Conservation (phyloP, 257 asterid species). For the Solanum dulcamara region DNA sequence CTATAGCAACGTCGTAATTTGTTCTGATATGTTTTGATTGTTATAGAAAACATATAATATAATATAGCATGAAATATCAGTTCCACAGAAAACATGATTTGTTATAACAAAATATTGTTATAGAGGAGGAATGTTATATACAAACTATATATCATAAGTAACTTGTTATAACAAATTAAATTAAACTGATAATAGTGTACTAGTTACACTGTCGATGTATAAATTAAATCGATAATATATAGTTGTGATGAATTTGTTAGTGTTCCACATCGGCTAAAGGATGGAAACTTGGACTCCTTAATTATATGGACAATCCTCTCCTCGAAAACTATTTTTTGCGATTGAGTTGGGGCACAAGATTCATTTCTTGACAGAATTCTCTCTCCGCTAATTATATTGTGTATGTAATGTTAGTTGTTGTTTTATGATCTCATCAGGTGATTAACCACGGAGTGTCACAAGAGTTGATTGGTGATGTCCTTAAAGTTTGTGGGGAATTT, state of each 20-base stretch:
- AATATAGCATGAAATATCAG: background rate
- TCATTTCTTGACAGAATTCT: too few species aligned
- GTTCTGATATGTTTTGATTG: background rate
- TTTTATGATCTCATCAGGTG: background rate
- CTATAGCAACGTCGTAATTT: background rate
- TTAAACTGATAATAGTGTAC: background rate
- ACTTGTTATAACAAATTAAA: background rate
- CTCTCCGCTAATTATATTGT: too few species aligned
- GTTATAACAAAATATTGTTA: too few species aligned
- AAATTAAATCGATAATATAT: background rate
- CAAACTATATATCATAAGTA: background rate
- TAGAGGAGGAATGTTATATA: background rate
- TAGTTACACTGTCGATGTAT: background rate
- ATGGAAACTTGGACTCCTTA: too few species aligned
- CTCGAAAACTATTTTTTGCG: too few species aligned
- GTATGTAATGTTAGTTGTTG: background rate
- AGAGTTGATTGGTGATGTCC: background rate
- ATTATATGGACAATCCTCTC: too few species aligned
- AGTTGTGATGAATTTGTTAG: background rate
- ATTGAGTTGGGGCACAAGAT: too few species aligned
- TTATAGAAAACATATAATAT: background rate
- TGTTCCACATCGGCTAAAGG: too few species aligned
- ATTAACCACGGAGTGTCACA: conserved; percentile 1
- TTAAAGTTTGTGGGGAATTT: background rate
- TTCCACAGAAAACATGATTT: too few species aligned